Evolutionary conservation across 176 grass and related monocot species (phyloP).

Genomic region (Phoenix dactylifera): DNA sequence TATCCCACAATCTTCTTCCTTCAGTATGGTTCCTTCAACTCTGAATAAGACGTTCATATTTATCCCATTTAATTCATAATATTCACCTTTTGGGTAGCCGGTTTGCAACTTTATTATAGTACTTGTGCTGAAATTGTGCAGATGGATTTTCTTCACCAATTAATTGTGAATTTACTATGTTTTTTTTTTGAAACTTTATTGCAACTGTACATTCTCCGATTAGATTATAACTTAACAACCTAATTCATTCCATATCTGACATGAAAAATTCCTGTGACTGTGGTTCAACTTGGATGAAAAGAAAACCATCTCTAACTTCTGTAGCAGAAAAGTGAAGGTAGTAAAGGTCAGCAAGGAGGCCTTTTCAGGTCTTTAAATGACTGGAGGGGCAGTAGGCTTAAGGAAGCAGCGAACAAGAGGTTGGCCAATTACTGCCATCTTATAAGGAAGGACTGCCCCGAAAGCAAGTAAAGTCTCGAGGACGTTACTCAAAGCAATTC

Average conservation of each 20-base stretch:
- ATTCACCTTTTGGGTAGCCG: neutral
- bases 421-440: slow-evolving; percentile 15
- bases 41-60: neutral
- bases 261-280: neutral
- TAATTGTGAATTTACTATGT: neutral
- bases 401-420: slow-evolving; percentile 3
- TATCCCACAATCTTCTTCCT: no score
- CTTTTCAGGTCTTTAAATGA: neutral
- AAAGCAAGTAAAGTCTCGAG: neutral
- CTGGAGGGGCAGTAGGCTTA: slow-evolving; percentile 2
- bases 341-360: neutral
- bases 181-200: slow-evolving; percentile 8
- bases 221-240: slow-evolving; percentile 14
- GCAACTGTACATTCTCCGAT: neutral
- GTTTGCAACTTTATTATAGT: neutral
- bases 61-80: neutral
- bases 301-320: neutral
- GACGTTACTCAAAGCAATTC: neutral
- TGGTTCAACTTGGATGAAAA: neutral
- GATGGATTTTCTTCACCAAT: neutral
- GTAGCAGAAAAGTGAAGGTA: neutral
- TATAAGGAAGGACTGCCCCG: neutral
- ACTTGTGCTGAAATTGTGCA: neutral
- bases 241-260: slow-evolving; percentile 17
- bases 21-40: neutral